Evolutionary conservation across 1,284 basidiomycete genomes (phyloP).

Genomic region (Coniophora puteana): DNA sequence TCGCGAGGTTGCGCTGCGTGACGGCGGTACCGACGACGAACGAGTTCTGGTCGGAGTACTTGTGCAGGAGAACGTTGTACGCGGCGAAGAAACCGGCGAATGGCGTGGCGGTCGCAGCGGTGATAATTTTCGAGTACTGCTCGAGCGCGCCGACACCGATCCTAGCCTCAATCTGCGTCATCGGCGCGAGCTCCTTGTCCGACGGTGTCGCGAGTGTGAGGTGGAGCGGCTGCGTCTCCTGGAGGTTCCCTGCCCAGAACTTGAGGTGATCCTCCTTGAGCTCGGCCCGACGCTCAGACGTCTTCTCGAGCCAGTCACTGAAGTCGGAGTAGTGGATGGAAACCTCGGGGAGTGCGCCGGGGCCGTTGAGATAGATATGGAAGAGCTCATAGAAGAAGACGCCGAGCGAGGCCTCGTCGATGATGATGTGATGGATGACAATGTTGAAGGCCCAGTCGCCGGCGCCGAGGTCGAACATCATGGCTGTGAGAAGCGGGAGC

Average conservation of each 20-base stretch:
- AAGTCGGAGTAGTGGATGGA: constrained; percentile 24
- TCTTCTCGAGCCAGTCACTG: constrained; percentile 24
- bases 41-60: constrained; percentile 21
- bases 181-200: constrained; percentile 18
- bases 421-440: constrained; percentile 23
- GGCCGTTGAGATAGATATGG: constrained; percentile 20
- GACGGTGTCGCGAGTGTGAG: constrained; percentile 23
- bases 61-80: constrained; percentile 24
- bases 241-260: constrained; percentile 20
- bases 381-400: constrained; percentile 26
- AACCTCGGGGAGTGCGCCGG: constrained; percentile 19
- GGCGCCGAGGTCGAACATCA: constrained; percentile 20
- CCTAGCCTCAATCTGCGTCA: constrained; percentile 23
- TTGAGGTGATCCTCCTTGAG: constrained; percentile 19
- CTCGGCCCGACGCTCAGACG: constrained; percentile 20
- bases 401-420: constrained; percentile 21
- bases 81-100: constrained; percentile 26
- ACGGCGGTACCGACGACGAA: constrained; percentile 23
- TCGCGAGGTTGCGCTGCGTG: constrained; percentile 22
- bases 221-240: constrained; percentile 20
- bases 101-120: constrained; percentile 12
- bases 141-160: constrained; percentile 19
- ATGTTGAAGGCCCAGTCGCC: constrained; percentile 22
- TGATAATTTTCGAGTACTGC: constrained; percentile 16
- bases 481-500: constrained; percentile 17